Base-by-base conservation (phyloP, 495 filamentous ascomycete genomes). In the Parathielavia hyrcaniae region DNA sequence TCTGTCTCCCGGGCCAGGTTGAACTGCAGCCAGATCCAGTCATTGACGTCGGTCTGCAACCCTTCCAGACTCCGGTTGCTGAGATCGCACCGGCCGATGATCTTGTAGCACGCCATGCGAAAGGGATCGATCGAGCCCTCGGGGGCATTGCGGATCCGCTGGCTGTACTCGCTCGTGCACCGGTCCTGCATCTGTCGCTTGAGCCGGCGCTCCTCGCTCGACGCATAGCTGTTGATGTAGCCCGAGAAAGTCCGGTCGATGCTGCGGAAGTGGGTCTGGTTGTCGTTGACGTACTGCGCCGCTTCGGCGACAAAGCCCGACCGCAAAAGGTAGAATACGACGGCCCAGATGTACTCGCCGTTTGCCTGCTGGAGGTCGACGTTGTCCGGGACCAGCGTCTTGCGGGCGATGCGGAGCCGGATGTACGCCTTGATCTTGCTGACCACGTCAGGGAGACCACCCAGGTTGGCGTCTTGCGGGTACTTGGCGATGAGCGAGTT, bases 11-110 rank as follows among this genome's bases (percentile, higher is more conserved):
- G 79, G 16, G 91, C 90, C 44, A 99, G 84, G 63, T 83, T 87
- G 70, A 97, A 90, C 69, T 97, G 93, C 56, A 99, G 73, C 93
- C 93, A 99, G 70, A 95, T 85, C 90, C 90, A 97, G 68, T 97
- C 95, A 63, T 96, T 89, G 47, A 95, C 84, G 23, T 83, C 86
- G 55, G 86, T 86, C 54, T 82, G 85, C 17, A 97, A 78, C 48
- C 82, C 81, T n/a, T 95, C 88, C 12, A 97, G 77, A 55, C 80
- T 88, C 61, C 91, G 82, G 50, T 86, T 86, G 58, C 73, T 78
- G 19, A 99, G 80, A 63, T 97, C 93, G 73, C 91, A 96, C 35
- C 93, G 90, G 47, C 93, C 93, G 64, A 97, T 86, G 55, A 99
- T 83, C 73, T 97, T 97, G 79, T 97, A 97, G 70, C 95, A 96